These are phyloP conservation scores for Vicia villosa DNA, from an alignment of 306 rosid genomes.

Conservation along the genomic window DNA sequence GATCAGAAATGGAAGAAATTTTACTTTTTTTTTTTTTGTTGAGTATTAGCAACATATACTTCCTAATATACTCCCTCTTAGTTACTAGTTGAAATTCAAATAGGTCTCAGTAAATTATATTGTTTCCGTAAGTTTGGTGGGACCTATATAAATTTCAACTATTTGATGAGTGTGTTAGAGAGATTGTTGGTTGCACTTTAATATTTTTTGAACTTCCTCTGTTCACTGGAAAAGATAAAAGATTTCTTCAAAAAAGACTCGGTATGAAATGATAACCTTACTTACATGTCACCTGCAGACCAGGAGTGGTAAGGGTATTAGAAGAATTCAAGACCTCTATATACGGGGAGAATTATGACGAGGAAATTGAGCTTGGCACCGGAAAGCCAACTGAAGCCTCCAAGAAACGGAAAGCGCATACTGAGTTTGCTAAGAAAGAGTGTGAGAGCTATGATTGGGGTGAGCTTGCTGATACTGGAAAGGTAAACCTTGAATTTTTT, in stretches of 20 bases:
- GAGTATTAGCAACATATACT: neutral
- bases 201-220: neutral
- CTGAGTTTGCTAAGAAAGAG: conserved; percentile 67
- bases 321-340: conserved; percentile 84
- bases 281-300: conserved; percentile 57
- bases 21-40: neutral
- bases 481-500: conserved; percentile 58
- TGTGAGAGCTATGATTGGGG: conserved; percentile 69
- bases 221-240: conserved; percentile 12
- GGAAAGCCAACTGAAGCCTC: conserved; percentile 61
- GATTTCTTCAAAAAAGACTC: neutral
- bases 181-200: neutral
- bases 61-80: neutral
- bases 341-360: conserved; percentile 77
- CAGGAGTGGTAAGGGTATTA: conserved; percentile 65
- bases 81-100: neutral
- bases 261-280: conserved; percentile 30
- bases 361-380: conserved; percentile 46
- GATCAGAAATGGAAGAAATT: conserved; percentile 5
- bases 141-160: neutral
- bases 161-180: neutral
- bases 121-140: neutral
- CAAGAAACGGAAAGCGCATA: conserved; percentile 66
- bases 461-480: conserved; percentile 81
- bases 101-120: neutral